Conservation (phyloP, 371 early-diverging fungal genomes). For the Mucor irregularis region DNA sequence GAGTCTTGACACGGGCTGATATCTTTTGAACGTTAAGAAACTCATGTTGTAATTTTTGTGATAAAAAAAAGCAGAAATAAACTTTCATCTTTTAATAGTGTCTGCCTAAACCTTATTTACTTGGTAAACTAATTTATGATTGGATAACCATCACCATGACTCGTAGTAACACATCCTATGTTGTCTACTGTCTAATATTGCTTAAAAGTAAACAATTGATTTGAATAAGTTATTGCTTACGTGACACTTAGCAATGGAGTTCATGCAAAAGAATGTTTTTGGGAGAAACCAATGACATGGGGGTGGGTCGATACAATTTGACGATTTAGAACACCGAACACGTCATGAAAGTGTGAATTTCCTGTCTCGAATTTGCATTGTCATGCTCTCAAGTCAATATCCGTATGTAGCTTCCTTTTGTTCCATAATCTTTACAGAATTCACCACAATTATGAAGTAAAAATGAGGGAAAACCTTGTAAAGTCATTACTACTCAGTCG, state of each 20-base stretch:
- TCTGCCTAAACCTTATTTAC: background rate
- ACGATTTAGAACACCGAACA: no score
- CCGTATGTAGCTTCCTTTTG: no score
- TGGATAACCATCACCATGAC: background rate
- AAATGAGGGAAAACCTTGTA: constrained; percentile 13
- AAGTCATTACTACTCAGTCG: background rate
- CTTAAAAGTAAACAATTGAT: no score
- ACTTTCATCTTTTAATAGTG: background rate
- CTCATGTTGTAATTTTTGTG: background rate
- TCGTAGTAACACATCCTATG: no score
- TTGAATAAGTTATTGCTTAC: no score
- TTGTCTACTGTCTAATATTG: background rate
- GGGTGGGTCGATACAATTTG: no score
- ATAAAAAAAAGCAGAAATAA: constrained; percentile 4
- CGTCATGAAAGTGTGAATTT: no score
- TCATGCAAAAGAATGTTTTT: no score
- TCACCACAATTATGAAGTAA: background rate
- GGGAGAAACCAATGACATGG: no score
- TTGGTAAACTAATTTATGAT: background rate
- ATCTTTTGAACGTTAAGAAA: background rate
- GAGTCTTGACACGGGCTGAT: background rate
- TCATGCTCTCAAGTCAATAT: no score
- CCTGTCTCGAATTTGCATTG: no score
- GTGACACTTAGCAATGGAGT: no score
- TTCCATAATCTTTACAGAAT: background rate